A percentile compares a stretch with the other conserved stretches of the same genome.
Evolutionary conservation across 1,139 yeast species (phyloP).

Genomic region (Suhomyces yuchorum): DNA sequence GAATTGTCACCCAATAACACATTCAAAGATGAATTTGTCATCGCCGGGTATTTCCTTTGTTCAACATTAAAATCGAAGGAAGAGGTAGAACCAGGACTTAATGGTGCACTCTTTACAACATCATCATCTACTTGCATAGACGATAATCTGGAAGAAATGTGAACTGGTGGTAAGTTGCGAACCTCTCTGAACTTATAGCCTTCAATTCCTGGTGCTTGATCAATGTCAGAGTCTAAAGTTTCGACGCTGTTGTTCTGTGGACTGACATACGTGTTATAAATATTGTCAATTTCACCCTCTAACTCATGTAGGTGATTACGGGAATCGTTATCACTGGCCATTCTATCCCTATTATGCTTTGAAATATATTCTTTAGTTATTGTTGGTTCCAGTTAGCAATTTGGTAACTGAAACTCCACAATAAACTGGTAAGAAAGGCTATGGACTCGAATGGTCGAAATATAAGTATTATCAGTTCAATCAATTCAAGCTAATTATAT

Average conservation of each 20-base stretch:
- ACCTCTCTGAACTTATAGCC: slow-evolving; percentile 8
- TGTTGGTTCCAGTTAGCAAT: neutral
- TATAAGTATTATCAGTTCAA: slow-evolving; percentile 1
- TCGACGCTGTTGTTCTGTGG: slow-evolving; percentile 27
- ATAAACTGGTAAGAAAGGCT: neutral
- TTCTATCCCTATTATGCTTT: neutral
- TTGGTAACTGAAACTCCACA: neutral
- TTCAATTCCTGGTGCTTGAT: slow-evolving; percentile 16
- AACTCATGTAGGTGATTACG: slow-evolving; percentile 21
- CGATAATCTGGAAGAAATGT: slow-evolving; percentile 35
- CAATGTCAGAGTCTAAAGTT: slow-evolving; percentile 32
- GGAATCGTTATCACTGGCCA: neutral
- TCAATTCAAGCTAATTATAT: slow-evolving; percentile 2
- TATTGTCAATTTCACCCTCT: slow-evolving; percentile 36
- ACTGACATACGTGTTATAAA: slow-evolving; percentile 34
- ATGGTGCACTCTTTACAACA: slow-evolving; percentile 31
- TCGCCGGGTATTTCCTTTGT: slow-evolving; percentile 17
- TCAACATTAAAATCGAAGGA: slow-evolving; percentile 17
- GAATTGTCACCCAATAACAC: slow-evolving; percentile 36
- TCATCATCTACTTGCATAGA: slow-evolving; percentile 23
- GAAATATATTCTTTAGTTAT: neutral
- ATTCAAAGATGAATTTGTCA: slow-evolving; percentile 41
- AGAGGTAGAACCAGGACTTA: slow-evolving; percentile 14
- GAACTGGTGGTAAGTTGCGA: slow-evolving; percentile 23
- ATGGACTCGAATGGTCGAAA: neutral